Evolutionary conservation across 139 green algal genomes (phyloP).

Genomic region (Auxenochlorella pyrenoidosa): DNA sequence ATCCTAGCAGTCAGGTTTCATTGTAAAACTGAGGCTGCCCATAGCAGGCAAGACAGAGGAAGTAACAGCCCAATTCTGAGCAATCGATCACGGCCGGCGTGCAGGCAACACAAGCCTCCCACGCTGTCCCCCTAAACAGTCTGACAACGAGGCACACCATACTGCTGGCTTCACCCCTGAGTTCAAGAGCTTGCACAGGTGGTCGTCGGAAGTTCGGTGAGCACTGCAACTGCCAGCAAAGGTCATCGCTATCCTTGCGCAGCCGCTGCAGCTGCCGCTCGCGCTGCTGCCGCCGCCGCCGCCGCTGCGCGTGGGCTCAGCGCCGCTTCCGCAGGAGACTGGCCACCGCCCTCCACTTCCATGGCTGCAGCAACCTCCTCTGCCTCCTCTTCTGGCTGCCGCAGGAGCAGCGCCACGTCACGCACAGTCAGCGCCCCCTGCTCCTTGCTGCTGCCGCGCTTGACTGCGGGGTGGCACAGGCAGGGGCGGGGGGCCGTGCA

Average conservation of each 20-base stretch:
- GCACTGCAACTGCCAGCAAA: too few species aligned
- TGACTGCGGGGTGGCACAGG: neutral
- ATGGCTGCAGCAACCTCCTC: neutral
- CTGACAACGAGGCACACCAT: too few species aligned
- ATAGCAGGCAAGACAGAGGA: too few species aligned
- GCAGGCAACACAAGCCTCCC: too few species aligned
- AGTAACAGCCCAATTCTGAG: too few species aligned
- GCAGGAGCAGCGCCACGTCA: conserved; percentile 41
- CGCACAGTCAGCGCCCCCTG: conserved; percentile 32
- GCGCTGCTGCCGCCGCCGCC: neutral
- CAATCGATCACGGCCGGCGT: too few species aligned
- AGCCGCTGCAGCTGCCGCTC: neutral
- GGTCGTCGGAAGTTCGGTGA: too few species aligned
- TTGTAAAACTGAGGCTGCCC: too few species aligned
- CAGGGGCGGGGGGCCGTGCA: neutral
- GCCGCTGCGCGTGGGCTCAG: neutral
- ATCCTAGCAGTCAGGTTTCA: too few species aligned
- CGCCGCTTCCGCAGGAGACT: neutral
- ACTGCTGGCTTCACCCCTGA: too few species aligned
- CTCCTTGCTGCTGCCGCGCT: neutral
- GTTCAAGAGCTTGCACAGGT: too few species aligned
- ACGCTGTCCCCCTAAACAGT: too few species aligned
- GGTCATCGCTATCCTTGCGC: neutral
- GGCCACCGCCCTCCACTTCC: neutral
- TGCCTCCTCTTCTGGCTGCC: conserved; percentile 1